Evolutionary conservation across 1,139 yeast species (phyloP), one percentile per base, ranked within the genome.

Genomic region (Scheffersomyces titani): DNA sequence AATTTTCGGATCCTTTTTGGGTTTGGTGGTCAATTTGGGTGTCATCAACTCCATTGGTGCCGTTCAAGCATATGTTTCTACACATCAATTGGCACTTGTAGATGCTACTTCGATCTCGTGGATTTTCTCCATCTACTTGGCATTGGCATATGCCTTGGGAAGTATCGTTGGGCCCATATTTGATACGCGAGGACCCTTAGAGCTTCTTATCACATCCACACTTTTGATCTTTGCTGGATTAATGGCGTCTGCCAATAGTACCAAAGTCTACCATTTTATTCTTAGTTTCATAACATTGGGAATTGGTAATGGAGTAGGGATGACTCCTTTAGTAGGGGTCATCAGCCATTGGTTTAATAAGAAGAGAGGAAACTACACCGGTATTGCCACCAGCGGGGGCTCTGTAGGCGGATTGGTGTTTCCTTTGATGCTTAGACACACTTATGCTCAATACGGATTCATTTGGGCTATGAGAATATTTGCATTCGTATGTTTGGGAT

Each of bases 361-460:
- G 52, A 80, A 78, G 58, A 73, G 89, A 55, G 89, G 87, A 0
- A 69, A 76, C 44, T 87, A 86, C 3, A 77, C 83, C 19, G 87
- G 88, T 0, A 60, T 85, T 0, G 86, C 89, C 2, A 83, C 89
- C 0, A 74, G 82, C 64, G 90, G 90, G 19, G 90, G 90, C 0
- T 82, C 87, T 19, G 72, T 86, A 11, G 91, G 90, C 16, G 91
- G 90, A 44, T 73, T 85, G 36, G 67, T 81, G 16, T 84, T 87
- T 69, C 90, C 92, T 0, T 75, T 86, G 52, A 77, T 87, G 74
- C 75, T 87, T 59, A 73, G 87, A 59, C 75, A 77, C 46, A 68
- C 86, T 18, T 87, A 85, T 63, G 68, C 69, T 2, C 75, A 76
- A 52, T 80, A 84, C 48, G 91, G 90, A 0, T 87, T 78, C 61